Conservation (phyloP, 176 grass and related monocot genomes). For the Cenchrus fungigraminus region DNA sequence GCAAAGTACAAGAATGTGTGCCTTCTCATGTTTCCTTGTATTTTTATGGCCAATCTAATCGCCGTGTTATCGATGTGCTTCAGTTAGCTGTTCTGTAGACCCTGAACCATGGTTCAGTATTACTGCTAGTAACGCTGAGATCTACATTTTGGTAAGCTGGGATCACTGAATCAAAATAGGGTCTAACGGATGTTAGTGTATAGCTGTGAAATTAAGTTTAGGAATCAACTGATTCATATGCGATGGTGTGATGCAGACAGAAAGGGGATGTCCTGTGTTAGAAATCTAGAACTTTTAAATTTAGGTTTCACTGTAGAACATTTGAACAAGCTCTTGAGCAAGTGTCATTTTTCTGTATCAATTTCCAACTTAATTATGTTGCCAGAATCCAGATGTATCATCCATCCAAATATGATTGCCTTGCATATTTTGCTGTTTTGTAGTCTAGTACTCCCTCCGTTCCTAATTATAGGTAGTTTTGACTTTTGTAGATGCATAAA, state of each 20-base stretch:
- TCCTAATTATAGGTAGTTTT: no score
- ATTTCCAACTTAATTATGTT: neutral
- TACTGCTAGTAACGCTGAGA: neutral
- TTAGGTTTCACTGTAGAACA: neutral
- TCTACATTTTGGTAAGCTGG: neutral
- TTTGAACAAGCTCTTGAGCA: neutral
- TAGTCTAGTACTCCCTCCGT: neutral
- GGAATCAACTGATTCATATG: neutral
- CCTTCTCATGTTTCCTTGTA: constrained; percentile 3
- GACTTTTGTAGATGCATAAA: no score
- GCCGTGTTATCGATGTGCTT: constrained; percentile 15
- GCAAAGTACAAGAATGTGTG: neutral
- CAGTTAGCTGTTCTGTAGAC: neutral
- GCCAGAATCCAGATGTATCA: neutral
- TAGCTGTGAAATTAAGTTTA: neutral
- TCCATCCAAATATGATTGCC: neutral
- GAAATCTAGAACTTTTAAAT: neutral
- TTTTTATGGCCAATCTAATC: neutral
- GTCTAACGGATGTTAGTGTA: neutral
- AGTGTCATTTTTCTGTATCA: constrained; percentile 8
- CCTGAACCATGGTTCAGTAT: neutral
- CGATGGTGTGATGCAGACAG: neutral
- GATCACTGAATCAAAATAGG: neutral
- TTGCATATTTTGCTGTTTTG: neutral
- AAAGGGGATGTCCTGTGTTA: neutral